These are phyloP conservation scores for Nemania sp. DNA, from an alignment of 2,329 filamentous ascomycete genomes.

Conservation along the genomic window DNA sequence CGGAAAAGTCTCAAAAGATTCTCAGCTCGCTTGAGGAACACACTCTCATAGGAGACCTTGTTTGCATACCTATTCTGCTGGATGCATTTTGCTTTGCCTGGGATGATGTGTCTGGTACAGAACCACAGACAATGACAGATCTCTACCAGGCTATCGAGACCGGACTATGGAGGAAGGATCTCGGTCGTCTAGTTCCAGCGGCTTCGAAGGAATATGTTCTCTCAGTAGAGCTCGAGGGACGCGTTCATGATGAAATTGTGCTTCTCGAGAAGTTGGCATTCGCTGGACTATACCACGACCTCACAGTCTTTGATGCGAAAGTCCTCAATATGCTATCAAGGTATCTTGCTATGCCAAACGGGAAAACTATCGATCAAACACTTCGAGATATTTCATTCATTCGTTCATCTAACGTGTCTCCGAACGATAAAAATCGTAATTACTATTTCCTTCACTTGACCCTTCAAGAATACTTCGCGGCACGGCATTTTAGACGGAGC, in stretches of 20 bases:
- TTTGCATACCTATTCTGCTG: background rate
- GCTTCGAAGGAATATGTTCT: background rate
- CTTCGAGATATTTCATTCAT: constrained; percentile 41
- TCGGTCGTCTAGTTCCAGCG: constrained; percentile 24
- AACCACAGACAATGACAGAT: constrained; percentile 43
- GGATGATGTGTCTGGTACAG: background rate
- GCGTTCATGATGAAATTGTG: background rate
- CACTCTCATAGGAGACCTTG: constrained; percentile 36
- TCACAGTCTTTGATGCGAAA: constrained; percentile 39
- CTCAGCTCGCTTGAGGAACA: constrained; percentile 39
- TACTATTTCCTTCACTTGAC: constrained; percentile 49
- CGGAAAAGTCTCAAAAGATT: constrained; percentile 29
- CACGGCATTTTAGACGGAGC: constrained; percentile 42
- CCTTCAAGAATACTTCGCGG: constrained; percentile 48
- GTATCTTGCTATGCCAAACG: background rate
- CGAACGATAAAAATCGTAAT: constrained; percentile 22
- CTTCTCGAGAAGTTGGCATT: constrained; percentile 41
- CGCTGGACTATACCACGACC: constrained; percentile 38
- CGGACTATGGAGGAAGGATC: constrained; percentile 45
- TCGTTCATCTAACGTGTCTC: constrained; percentile 36
- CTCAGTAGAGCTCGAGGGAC: background rate
- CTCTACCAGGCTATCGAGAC: constrained; percentile 40
- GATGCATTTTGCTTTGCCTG: background rate
- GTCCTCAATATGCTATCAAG: too few species aligned
- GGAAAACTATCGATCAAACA: too few species aligned